Evolutionary conservation across 2,329 filamentous ascomycete species (phyloP).

Genomic region (Exophiala xenobiotica): DNA sequence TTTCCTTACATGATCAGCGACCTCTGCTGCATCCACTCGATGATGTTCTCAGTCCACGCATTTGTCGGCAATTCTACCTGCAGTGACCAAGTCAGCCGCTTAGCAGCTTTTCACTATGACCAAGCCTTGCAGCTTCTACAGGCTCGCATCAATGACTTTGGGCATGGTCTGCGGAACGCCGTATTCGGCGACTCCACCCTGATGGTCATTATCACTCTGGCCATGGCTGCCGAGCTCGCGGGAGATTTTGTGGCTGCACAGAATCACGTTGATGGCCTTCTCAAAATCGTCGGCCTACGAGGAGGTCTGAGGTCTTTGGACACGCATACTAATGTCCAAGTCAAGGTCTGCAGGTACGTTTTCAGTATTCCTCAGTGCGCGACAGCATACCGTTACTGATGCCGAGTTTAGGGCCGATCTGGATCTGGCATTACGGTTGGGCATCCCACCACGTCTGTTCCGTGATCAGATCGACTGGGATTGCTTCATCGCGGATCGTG

Average conservation of each 20-base stretch:
- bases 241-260: not conserved
- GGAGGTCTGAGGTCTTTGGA: not conserved
- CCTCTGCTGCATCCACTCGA: constrained; percentile 4
- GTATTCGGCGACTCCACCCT: not conserved
- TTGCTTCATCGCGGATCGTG: constrained; percentile 3
- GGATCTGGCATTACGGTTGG: not conserved
- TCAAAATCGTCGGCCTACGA: not conserved
- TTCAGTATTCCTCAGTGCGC: not conserved
- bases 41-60: constrained; percentile 1
- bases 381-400: not conserved
- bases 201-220: constrained; percentile 5
- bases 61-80: not conserved
- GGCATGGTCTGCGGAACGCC: not conserved
- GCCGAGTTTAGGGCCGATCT: constrained; percentile 4
- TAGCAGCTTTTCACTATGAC: constrained; percentile 1
- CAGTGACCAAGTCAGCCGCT: not conserved
- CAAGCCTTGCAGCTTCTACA: not conserved
- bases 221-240: not conserved
- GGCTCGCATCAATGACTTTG: constrained; percentile 5
- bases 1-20: constrained; percentile 8
- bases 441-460: constrained; percentile 2
- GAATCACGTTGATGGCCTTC: not conserved
- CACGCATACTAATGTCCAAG: constrained; percentile 10
- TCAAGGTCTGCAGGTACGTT: constrained; percentile 13
- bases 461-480: constrained; percentile 2